Evolutionary conservation across 108 stramenopile genomes (phyloP).

Genomic region (Cylindrotheca fusiformis): DNA sequence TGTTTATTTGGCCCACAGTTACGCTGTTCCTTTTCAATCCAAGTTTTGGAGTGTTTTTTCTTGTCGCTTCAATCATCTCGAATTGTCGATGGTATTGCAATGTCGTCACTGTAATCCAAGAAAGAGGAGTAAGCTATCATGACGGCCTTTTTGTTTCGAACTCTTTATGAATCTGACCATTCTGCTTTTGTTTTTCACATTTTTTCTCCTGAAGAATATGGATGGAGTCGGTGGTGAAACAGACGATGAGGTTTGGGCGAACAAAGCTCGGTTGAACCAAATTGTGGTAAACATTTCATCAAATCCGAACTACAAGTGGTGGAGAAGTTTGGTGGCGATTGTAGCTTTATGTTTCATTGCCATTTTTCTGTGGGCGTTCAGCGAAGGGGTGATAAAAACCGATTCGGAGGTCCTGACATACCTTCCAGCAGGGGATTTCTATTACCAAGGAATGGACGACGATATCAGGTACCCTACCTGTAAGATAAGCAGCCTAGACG

Average conservation of each 20-base stretch:
- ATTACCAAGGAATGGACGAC: slow-evolving; percentile 14
- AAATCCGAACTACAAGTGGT: background rate
- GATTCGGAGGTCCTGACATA: background rate
- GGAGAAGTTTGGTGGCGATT: slow-evolving; percentile 2
- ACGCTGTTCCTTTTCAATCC: slow-evolving; percentile 34
- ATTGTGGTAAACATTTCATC: slow-evolving; percentile 17
- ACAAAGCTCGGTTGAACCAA: slow-evolving; percentile 27
- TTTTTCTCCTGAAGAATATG: background rate
- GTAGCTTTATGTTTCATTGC: slow-evolving; percentile 2
- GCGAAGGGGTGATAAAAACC: background rate
- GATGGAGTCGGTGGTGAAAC: slow-evolving; percentile 14
- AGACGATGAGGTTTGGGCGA: slow-evolving; percentile 18
- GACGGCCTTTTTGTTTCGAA: background rate
- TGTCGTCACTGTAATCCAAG: slow-evolving; percentile 21
- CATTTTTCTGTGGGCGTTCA: background rate
- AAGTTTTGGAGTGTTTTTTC: slow-evolving; percentile 18
- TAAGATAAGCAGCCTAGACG: slow-evolving; percentile 3
- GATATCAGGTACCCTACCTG: slow-evolving; percentile 25
- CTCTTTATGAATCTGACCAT: slow-evolving; percentile 1
- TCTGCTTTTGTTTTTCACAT: background rate
- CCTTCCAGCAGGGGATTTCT: slow-evolving; percentile 14
- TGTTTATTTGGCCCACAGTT: slow-evolving; percentile 55
- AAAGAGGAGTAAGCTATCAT: slow-evolving; percentile 14
- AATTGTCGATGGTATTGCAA: slow-evolving; percentile 23
- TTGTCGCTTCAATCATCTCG: slow-evolving; percentile 15